These are phyloP conservation scores for Diaporthe helianthi DNA, from an alignment of 2,329 filamentous ascomycete genomes.

Conservation along the genomic window DNA sequence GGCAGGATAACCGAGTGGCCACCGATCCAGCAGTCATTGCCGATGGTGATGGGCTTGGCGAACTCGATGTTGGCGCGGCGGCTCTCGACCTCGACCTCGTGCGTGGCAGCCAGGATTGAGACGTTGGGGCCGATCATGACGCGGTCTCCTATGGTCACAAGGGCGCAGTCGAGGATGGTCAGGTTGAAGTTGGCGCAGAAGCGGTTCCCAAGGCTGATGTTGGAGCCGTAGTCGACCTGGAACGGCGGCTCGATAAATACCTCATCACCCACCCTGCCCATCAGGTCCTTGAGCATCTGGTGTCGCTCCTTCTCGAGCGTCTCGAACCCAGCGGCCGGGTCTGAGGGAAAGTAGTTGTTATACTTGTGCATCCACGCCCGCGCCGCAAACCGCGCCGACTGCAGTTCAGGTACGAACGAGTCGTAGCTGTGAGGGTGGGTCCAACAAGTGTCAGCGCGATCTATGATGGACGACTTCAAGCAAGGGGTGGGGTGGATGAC, in stretches of 20 bases:
- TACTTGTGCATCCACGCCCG: slow-evolving; percentile 62
- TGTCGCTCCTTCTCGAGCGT: slow-evolving; percentile 49
- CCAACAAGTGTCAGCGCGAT: background rate
- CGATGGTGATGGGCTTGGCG: slow-evolving; percentile 48
- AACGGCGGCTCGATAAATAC: slow-evolving; percentile 68
- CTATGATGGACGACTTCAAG: too few relatives aligned
- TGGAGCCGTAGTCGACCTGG: slow-evolving; percentile 70
- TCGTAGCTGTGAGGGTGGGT: slow-evolving; percentile 52
- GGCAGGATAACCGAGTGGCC: slow-evolving; percentile 6
- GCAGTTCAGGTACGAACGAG: slow-evolving; percentile 54
- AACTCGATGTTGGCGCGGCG: slow-evolving; percentile 56
- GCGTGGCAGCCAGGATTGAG: slow-evolving; percentile 72
- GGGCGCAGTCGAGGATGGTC: slow-evolving; percentile 75
- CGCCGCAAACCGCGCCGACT: slow-evolving; percentile 57
- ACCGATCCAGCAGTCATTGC: slow-evolving; percentile 25
- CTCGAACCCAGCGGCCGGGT: background rate
- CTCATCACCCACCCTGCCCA: slow-evolving; percentile 59
- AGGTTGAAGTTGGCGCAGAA: slow-evolving; percentile 69
- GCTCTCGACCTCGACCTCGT: slow-evolving; percentile 68
- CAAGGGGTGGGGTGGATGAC: background rate
- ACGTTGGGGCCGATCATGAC: slow-evolving; percentile 77
- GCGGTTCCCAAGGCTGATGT: slow-evolving; percentile 64
- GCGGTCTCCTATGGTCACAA: slow-evolving; percentile 72
- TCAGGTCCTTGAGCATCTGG: slow-evolving; percentile 54
- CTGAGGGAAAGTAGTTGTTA: slow-evolving; percentile 60